Evolutionary conservation across 2,329 filamentous ascomycete genomes (phyloP).

Genomic region (Geosmithia morbida): DNA sequence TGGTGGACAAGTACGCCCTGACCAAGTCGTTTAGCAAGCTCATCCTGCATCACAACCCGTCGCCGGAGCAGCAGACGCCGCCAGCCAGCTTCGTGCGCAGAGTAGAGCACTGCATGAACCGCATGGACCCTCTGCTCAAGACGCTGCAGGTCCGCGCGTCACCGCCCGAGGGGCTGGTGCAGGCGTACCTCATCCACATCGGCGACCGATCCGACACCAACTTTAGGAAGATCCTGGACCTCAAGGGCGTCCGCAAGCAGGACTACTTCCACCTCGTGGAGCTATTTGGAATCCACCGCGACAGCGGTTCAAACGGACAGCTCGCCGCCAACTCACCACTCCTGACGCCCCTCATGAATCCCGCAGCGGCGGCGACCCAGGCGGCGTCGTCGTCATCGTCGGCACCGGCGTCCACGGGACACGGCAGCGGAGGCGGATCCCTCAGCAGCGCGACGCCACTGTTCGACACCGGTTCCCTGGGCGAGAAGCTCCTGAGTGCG

Average conservation of each 20-base stretch:
- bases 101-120: constrained; percentile 69
- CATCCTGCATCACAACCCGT: constrained; percentile 45
- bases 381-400: not conserved
- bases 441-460: constrained; percentile 29
- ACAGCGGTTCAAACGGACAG: constrained; percentile 56
- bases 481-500: constrained; percentile 77
- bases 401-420: constrained; percentile 19
- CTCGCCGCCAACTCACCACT: constrained; percentile 58
- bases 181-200: constrained; percentile 96
- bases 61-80: constrained; percentile 22
- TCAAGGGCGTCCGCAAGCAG: constrained; percentile 79
- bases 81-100: constrained; percentile 64
- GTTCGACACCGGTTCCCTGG: constrained; percentile 72
- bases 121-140: constrained; percentile 86
- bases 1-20: constrained; percentile 85
- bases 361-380: too few relatives aligned
- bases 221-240: constrained; percentile 89
- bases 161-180: constrained; percentile 84
- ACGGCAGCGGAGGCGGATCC: constrained; percentile 11
- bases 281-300: constrained; percentile 67
- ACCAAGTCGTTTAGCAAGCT: constrained; percentile 66
- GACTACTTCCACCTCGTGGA: constrained; percentile 78
- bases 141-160: constrained; percentile 87
- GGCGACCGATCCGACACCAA: constrained; percentile 86
- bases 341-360: constrained; percentile 47